Evolutionary conservation across 441 rosid genomes (phyloP), one percentile per base, ranked within the genome.

Genomic region (Rhodomyrtus psidioides): DNA sequence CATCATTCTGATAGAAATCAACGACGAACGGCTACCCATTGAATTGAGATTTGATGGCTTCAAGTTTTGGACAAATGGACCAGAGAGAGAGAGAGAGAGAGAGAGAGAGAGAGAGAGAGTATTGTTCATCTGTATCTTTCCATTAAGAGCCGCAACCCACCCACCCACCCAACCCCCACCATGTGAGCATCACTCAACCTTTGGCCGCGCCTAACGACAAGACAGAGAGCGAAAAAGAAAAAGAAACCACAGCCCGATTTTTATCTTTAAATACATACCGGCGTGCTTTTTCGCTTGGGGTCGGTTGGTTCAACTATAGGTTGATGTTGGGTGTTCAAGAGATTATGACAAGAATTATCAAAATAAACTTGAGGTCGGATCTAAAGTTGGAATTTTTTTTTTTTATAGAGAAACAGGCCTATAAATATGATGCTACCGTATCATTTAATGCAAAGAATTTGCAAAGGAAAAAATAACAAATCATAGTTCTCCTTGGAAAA

Each of bases 81-180:
- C 13, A 1, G 17, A 3, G 44, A 62, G 42, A n/a, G n/a, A n/a
- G n/a, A n/a, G n/a, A n/a, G n/a, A n/a, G n/a, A n/a, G n/a, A n/a
- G n/a, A n/a, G n/a, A n/a, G n/a, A n/a, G n/a, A n/a, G n/a, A n/a
- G n/a, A n/a, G n/a, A 16, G 75, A 62, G 44, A 2, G 17, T 4
- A 34, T 34, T 34, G 34, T 12, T 19, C 44, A 30, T 16, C 24
- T 1, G 13, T 10, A 62, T 62, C 75, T 44, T 30, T 30, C 75
- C 75, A 30, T 62, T 62, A 30, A 30, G 75, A 62, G 39, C 75
- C 75, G 75, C 75, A 84, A 58, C 83, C 81, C 79, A 53, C 7
- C 82, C 58, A 81, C 74, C 91, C n/a, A n/a, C n/a, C n/a, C n/a
- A n/a, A n/a, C n/a, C 90, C 93, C 93, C 87, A 85, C 92, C 92